Percentiles rank a stretch among this genome's conserved stretches.
Conservation (phyloP, 371 early-diverging fungal genomes). For the Coemansia sp. region DNA sequence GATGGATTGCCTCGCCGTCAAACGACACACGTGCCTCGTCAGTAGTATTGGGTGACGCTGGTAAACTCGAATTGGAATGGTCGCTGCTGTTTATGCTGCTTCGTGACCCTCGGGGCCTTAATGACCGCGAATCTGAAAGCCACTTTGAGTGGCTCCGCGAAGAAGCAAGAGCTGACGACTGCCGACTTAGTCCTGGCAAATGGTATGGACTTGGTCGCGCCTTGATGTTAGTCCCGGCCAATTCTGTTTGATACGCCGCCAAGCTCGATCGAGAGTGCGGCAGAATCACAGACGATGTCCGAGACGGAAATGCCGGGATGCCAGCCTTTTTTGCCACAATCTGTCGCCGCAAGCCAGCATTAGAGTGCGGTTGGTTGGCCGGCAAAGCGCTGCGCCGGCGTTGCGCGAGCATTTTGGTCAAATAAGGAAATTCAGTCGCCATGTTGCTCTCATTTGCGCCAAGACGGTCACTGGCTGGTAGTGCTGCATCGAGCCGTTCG, state of each 20-base stretch:
- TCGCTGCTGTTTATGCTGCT: constrained; percentile 27
- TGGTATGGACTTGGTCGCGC: constrained; percentile 30
- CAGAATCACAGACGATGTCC: constrained; percentile 14
- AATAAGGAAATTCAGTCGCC: constrained; percentile 20
- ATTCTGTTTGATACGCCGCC: constrained; percentile 5
- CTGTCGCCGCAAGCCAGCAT: constrained; percentile 29
- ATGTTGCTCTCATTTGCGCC: constrained; percentile 17
- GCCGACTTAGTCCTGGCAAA: constrained; percentile 21
- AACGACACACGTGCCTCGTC: constrained; percentile 39
- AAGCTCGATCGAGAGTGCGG: constrained; percentile 17
- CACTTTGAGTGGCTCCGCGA: constrained; percentile 11
- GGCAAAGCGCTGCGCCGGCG: constrained; percentile 30
- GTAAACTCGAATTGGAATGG: constrained; percentile 22
- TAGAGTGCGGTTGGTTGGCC: constrained; percentile 20
- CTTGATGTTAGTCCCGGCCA: constrained; percentile 8
- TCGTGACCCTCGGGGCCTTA: constrained; percentile 25
- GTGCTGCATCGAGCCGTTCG: constrained; percentile 46
- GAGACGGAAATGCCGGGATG: constrained; percentile 31
- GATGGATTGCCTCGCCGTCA: constrained; percentile 34
- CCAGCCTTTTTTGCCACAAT: constrained; percentile 31
- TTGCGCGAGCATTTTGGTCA: constrained; percentile 31
- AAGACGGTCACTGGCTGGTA: constrained; percentile 27
- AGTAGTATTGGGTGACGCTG: constrained; percentile 28
- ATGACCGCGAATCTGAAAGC: constrained; percentile 9
- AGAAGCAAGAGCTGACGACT: constrained; percentile 11